phyloP scores from a whole-genome alignment of 176 grass and related monocot species.

The Tillandsia fasciculata region DNA sequence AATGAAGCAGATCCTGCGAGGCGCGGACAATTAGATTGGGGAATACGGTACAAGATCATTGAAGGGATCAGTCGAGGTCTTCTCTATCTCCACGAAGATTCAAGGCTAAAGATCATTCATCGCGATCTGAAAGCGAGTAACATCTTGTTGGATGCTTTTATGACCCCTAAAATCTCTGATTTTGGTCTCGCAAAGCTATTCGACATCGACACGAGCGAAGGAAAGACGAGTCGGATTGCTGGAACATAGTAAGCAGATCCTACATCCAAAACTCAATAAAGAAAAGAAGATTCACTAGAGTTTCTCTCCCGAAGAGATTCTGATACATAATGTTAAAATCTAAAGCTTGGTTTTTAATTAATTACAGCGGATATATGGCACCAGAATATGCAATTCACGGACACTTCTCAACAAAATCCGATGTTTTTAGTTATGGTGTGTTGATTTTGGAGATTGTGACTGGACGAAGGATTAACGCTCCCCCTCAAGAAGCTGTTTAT shows the following conservation, averaged over 20 bases:
- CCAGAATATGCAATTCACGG: conserved; percentile 58
- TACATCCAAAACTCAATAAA: too few species aligned
- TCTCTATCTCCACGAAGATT: conserved; percentile 59
- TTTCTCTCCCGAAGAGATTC: not conserved
- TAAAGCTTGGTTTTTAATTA: not conserved
- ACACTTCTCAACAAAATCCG: conserved; percentile 52
- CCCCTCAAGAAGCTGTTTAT: conserved; percentile 5
- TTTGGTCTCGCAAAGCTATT: conserved; percentile 55
- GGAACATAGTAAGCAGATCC: conserved; percentile 25
- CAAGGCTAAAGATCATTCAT: conserved; percentile 37
- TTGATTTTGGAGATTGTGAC: conserved; percentile 63
- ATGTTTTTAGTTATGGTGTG: conserved; percentile 53
- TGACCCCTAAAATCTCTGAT: conserved; percentile 64
- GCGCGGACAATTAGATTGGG: conserved; percentile 20
- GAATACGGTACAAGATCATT: conserved; percentile 33
- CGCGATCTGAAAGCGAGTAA: conserved; percentile 47
- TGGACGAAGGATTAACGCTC: conserved; percentile 32
- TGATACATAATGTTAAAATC: too few species aligned
- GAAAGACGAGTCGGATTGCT: conserved; percentile 37
- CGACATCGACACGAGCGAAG: conserved; percentile 9
- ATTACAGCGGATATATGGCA: conserved; percentile 64
- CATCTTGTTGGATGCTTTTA: conserved; percentile 36
- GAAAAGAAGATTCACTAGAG: not conserved
- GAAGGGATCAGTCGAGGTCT: conserved; percentile 41
- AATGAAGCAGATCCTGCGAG: conserved; percentile 20